Evolutionary conservation across 345 rosid species (phyloP), one percentile per base, ranked within the genome.

Genomic region (Populus nigra): DNA sequence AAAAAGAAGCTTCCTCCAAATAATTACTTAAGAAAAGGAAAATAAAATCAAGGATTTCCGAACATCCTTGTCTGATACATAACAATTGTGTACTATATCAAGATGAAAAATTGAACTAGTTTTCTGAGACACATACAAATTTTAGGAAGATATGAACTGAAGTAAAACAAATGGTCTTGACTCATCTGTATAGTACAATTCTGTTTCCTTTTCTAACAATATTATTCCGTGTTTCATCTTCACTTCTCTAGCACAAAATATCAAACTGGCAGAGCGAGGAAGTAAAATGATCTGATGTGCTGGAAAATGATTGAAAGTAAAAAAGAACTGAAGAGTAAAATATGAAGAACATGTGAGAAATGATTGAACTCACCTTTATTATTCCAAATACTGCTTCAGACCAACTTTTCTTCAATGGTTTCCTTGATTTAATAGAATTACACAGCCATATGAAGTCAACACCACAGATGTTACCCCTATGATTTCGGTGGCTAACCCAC

Each of bases 401-500:
- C 93, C 97, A 90, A 72, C 94, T 89, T 68, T 84, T 82, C 82
- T 88, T 86, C 74, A 92, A 81, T 61, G 88, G 81, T 79, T 90
- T 90, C 68, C 80, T 85, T 43, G 88, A 83, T 72, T 82, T 76
- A 29, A 72, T 79, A 74, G 97, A 91, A 83, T 92, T 92, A 22
- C 93, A 88, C 72, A 96, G 97, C 98, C 94, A 96, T 83, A 96
- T 93, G 79, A 96, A 96, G 86, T 96, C 98, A 62, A 96, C 99
- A 55, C 99, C 99, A 65, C 99, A 96, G 79, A 93, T 93, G 85
- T 92, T 90, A 36, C 99, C 99, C 76, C 99, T 90, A 78, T 92
- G 98, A 84, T 96, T 96, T 78, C 89, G 87, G 82, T 96, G 99
- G 83, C 99, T 96, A 74, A 96, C 89, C 99, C 99, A 96, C 99